Conservation (phyloP, 176 grass and related monocot genomes). For the Rhynchospora tenuis region DNA sequence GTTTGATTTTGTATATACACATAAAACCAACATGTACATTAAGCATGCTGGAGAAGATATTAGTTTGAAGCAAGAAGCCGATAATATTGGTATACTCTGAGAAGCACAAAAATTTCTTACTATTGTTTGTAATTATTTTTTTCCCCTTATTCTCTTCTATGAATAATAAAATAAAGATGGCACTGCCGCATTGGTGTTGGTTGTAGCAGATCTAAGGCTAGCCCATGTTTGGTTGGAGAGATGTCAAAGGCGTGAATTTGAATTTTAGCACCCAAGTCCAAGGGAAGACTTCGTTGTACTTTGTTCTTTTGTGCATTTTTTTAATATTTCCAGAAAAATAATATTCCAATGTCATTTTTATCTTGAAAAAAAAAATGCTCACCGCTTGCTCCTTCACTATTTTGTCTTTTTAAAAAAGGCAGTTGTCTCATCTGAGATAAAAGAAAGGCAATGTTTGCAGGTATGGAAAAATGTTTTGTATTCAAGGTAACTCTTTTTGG, state of each 20-base stretch:
- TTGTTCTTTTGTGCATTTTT: neutral
- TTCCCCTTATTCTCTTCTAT: neutral
- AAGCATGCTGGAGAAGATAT: too few relatives aligned
- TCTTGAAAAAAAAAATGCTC: too few relatives aligned
- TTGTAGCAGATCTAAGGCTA: neutral
- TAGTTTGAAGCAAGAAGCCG: too few relatives aligned
- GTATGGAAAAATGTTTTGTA: too few relatives aligned
- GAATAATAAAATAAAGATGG: neutral
- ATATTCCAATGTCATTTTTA: neutral
- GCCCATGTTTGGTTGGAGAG: neutral
- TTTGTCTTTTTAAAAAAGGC: too few relatives aligned
- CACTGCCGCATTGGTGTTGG: neutral
- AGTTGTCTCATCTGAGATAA: too few relatives aligned
- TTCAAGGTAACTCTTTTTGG: too few relatives aligned
- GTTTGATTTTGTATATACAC: neutral
- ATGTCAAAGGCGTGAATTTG: neutral
- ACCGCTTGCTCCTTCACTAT: too few relatives aligned
- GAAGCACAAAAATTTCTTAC: too few relatives aligned
- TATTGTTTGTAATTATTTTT: neutral
- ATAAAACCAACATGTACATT: neutral
- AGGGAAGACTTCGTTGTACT: neutral
- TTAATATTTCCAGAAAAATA: neutral
- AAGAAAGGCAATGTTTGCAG: too few relatives aligned
- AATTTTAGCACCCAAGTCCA: constrained; percentile 8
- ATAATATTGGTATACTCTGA: too few relatives aligned